Percentiles rank a stretch among this genome's conserved stretches.
Evolutionary conservation across 2,329 filamentous ascomycete species (phyloP).

Genomic region (Talaromyces sp.): DNA sequence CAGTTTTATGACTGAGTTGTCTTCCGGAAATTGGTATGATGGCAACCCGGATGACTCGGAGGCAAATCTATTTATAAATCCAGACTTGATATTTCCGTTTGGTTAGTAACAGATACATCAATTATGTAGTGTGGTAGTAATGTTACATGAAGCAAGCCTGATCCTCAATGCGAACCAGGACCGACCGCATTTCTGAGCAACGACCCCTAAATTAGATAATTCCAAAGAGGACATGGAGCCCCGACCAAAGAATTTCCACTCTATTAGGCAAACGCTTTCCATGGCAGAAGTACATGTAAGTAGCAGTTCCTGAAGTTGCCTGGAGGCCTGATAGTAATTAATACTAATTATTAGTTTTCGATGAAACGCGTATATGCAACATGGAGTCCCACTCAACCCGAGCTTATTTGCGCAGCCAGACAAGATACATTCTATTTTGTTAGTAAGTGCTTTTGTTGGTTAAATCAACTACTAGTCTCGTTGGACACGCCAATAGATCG

Average conservation of each 20-base stretch:
- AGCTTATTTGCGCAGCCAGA: not conserved
- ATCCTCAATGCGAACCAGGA: too few species aligned
- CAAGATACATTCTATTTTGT: not conserved
- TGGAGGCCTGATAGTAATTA: not conserved
- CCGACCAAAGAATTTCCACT: too few species aligned
- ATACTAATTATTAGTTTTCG: not conserved
- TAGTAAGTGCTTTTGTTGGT: not conserved
- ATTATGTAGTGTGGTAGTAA: too few species aligned
- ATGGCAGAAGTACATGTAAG: not conserved
- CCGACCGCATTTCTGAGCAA: too few species aligned
- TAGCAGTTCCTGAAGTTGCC: not conserved
- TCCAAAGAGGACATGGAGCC: too few species aligned
- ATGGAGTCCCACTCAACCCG: not conserved
- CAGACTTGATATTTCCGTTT: not conserved
- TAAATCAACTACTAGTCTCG: not conserved
- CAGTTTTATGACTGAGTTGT: constrained; percentile 1
- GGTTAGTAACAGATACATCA: not conserved
- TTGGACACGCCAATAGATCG: not conserved
- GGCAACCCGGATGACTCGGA: not conserved
- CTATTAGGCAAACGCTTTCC: not conserved
- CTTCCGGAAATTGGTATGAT: not conserved
- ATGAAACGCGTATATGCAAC: not conserved
- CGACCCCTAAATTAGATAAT: too few species aligned
- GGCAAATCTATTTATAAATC: not conserved
- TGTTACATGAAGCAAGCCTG: not conserved